Conservation (phyloP, 176 grass and related monocot species). For the Lolium perenne region DNA sequence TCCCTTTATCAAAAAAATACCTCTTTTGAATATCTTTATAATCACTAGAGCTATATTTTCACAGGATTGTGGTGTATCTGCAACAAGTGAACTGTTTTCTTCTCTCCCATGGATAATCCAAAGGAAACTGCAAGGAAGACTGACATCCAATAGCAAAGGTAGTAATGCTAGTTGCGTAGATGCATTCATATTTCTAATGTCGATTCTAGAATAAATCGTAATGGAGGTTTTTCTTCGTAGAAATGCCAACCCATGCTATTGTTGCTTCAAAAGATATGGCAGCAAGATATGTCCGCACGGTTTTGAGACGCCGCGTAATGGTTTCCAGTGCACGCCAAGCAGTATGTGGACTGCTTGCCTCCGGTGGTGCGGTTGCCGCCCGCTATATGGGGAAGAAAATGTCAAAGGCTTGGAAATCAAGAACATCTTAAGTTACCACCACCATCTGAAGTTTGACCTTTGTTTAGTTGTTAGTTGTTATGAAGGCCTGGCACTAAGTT, state of each 20-base stretch:
- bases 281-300: constrained; percentile 58
- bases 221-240: constrained; percentile 32
- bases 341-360: constrained; percentile 64
- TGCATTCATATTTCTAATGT: background rate
- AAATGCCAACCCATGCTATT: constrained; percentile 31
- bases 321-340: constrained; percentile 78
- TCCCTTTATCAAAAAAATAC: too few relatives aligned
- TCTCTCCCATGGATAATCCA: constrained; percentile 80
- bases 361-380: constrained; percentile 67
- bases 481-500: background rate
- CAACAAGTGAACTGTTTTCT: constrained; percentile 65
- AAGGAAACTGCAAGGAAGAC: constrained; percentile 40
- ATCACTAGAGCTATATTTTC: background rate
- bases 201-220: background rate
- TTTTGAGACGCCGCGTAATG: constrained; percentile 62
- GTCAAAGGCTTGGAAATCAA: constrained; percentile 79
- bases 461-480: background rate
- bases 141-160: constrained; percentile 36
- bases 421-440: constrained; percentile 16
- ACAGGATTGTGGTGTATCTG: constrained; percentile 69
- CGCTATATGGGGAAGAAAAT: constrained; percentile 77
- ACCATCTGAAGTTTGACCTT: background rate
- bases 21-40: background rate
- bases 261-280: constrained; percentile 69
- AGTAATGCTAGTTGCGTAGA: background rate